phyloP scores from a whole-genome alignment of 352 stramenopile species.

The Phytopythium litorale region DNA sequence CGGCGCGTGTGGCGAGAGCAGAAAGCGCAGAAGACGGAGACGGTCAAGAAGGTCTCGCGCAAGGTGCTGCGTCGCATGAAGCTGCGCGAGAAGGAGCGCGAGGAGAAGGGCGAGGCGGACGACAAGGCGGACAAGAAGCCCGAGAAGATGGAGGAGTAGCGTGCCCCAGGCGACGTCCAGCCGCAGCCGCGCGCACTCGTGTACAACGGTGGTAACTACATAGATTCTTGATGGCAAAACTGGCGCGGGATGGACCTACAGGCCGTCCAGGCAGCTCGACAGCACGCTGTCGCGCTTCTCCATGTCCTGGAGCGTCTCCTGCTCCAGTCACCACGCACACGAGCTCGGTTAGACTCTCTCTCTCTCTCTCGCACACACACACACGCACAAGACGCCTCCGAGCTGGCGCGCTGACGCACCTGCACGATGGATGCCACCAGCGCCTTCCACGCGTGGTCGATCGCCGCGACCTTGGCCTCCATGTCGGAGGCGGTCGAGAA shows the following conservation, averaged over 20 bases:
- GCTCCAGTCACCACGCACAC: not conserved
- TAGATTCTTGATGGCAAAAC: constrained; percentile 5
- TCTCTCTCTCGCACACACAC: not conserved
- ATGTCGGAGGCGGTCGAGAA: constrained; percentile 40
- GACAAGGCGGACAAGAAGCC: constrained; percentile 16
- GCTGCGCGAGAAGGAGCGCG: constrained; percentile 51
- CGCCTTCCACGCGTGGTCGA: constrained; percentile 51
- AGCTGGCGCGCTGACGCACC: constrained; percentile 14
- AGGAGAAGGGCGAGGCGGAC: constrained; percentile 34
- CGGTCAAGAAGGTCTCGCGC: constrained; percentile 69
- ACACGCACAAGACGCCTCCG: not conserved
- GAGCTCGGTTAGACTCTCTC: not conserved
- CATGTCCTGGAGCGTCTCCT: constrained; percentile 73
- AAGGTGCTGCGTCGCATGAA: constrained; percentile 72
- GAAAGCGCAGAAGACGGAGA: constrained; percentile 63
- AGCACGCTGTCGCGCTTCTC: constrained; percentile 61
- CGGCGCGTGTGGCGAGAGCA: constrained; percentile 8
- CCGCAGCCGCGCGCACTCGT: not conserved
- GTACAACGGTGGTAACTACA: not conserved
- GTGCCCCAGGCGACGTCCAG: not conserved
- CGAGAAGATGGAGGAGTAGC: constrained; percentile 61
- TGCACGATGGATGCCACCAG: constrained; percentile 56
- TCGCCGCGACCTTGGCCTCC: constrained; percentile 48
- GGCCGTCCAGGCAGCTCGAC: constrained; percentile 59
- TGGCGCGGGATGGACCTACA: constrained; percentile 16